phyloP scores from a whole-genome alignment of 2,329 filamentous ascomycete species.

The Cercospora berteroae region DNA sequence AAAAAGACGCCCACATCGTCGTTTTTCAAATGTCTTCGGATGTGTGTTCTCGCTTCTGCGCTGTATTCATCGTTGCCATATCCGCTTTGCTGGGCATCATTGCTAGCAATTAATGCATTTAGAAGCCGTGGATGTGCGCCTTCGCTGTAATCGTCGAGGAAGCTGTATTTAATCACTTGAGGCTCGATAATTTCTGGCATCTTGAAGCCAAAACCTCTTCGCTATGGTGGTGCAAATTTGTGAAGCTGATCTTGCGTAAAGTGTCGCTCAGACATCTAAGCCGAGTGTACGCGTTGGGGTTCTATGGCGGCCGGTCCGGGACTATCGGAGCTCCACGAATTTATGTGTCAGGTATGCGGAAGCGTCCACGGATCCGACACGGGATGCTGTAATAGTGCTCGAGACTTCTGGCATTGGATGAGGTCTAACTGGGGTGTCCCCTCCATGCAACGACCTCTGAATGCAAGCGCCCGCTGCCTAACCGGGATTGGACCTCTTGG shows the following conservation, averaged over 20 bases:
- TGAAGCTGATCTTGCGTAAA: background rate
- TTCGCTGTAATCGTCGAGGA: conserved; percentile 11
- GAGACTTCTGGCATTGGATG: background rate
- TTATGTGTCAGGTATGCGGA: background rate
- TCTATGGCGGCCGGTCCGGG: conserved; percentile 6
- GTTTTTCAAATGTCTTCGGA: background rate
- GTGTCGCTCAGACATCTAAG: background rate
- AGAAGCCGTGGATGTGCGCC: conserved; percentile 6
- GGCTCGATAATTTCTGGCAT: conserved; percentile 10
- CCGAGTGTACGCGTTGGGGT: conserved; percentile 3
- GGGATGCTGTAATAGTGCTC: background rate
- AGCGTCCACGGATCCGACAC: background rate
- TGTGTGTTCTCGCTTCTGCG: background rate
- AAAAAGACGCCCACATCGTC: conserved; percentile 10
- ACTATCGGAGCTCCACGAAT: background rate
- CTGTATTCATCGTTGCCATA: conserved; percentile 11
- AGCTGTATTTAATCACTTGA: conserved; percentile 1
- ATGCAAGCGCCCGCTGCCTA: no score
- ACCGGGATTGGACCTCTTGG: no score
- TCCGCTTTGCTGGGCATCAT: conserved; percentile 3
- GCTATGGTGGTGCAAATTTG: background rate
- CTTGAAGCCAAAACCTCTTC: background rate
- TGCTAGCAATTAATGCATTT: conserved; percentile 6
- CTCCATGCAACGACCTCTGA: no score
- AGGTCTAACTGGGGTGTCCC: no score